Evolutionary conservation across 2,329 filamentous ascomycete genomes (phyloP), one percentile per base, ranked within the genome.

Genomic region (Pezicula rhizophila): DNA sequence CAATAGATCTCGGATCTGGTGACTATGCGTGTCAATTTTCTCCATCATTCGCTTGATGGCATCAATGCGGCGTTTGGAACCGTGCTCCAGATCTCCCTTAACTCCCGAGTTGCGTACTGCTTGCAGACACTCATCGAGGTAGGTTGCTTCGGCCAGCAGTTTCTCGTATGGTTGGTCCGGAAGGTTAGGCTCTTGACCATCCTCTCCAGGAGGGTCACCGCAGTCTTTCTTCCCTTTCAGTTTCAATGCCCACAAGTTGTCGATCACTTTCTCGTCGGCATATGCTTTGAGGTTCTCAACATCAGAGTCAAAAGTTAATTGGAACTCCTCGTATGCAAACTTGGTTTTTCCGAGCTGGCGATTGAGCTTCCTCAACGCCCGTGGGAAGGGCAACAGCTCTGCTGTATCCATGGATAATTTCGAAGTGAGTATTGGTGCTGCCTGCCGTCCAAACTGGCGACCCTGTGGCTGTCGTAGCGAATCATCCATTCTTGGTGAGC

Each of bases 281-380:
- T 58, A 59, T 15, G 47, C 42, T 12, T 55, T 51, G 28, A 57
- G 45, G 4, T 31, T 15, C 0, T 23, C 12, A 8, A 57, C 43
- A 15, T 60, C 58, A 4, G n/a, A 34, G n/a, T 58, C 49, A 33
- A 48, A 60, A 2, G 48, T 43, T n/a, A 31, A 28, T 15, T 50
- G 40, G 23, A 63, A 58, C 11, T 45, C 37, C 5, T 47, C 51
- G 48, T 60, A 61, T 42, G 57, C 56, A 8, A 46, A 28, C 14
- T 53, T 53, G 3, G 58, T 53, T 15, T 57, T 50, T 14, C 39
- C 47, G 7, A 63, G 38, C 1, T 54, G 49, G 5, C 33, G 40
- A 42, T 47, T 45, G 5, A 60, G 45, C 28, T 49, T 50, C 5
- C 39, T 39, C 38, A 53, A 49, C 11, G 57, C 57, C 23, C 43